Percentiles rank a stretch among this genome's conserved stretches.
These are phyloP conservation scores for Fusarium duplospermum DNA, from an alignment of 2,329 filamentous ascomycete genomes.

Conservation along the genomic window DNA sequence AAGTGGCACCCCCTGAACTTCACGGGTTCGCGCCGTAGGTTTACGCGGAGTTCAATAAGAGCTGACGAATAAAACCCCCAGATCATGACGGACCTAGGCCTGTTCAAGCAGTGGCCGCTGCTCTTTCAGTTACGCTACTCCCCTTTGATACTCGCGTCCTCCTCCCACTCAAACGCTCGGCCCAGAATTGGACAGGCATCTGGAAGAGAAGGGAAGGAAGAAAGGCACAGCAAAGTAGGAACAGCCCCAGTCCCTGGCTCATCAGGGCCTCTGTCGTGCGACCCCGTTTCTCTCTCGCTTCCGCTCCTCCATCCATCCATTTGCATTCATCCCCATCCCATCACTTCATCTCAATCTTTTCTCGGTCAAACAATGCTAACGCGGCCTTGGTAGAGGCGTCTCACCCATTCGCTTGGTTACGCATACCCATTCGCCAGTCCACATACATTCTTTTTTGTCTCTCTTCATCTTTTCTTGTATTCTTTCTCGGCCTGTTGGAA, in stretches of 20 bases:
- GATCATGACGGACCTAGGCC: conserved; percentile 19
- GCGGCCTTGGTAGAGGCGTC: conserved; percentile 38
- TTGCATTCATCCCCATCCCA: conserved; percentile 4
- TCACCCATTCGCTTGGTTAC: conserved; percentile 41
- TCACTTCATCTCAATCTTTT: conserved; percentile 33
- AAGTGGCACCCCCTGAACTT: conserved; percentile 25
- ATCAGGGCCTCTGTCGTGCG: conserved; percentile 27
- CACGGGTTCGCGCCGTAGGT: conserved; percentile 5
- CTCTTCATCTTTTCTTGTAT: conserved; percentile 22
- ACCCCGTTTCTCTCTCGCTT: conserved; percentile 33
- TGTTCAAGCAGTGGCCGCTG: conserved; percentile 15
- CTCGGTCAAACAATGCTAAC: conserved; percentile 36
- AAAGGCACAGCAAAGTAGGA: conserved; percentile 20
- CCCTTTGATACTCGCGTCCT: conserved; percentile 28
- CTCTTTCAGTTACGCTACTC: conserved; percentile 21
- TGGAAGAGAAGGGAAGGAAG: conserved; percentile 1
- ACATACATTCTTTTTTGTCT: conserved; percentile 32
- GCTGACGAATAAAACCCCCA: conserved; percentile 20
- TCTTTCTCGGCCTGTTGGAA: neutral
- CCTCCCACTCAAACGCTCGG: conserved; percentile 30
- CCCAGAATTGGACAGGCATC: conserved; percentile 35
- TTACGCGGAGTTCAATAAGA: conserved; percentile 16
- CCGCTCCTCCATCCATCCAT: conserved; percentile 20
- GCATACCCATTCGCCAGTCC: conserved; percentile 32
- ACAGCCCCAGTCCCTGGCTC: conserved; percentile 30